Base-by-base conservation (phyloP, 768 basidiomycete species). In the Naematelia encephala region DNA sequence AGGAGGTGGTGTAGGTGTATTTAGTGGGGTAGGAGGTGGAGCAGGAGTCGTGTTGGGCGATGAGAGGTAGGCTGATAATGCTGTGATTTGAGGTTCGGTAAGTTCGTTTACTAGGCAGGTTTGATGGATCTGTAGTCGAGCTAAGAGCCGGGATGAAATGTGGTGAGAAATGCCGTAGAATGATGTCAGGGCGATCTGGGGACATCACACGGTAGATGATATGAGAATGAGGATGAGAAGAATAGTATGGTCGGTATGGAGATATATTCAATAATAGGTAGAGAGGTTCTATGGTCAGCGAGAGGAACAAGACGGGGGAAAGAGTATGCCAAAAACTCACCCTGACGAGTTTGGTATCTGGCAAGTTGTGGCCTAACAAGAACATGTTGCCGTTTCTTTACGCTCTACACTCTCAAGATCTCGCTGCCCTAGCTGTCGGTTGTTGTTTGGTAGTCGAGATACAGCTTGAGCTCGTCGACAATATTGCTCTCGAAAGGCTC, bases 51-150 rank as follows among this genome's bases (percentile, higher is more conserved):
- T 91, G 22, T 83, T 79, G 1, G 96, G 93, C 0, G 91, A 89
- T 3, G 93, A 92, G 10, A 99, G 86, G 78, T 91, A 94, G 4
- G 94, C 89, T 12, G 92, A 87, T n/a, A 99, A 83, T 14, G 87
- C 83, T 13, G 91, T 96, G 51, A 93, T 81, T 82, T 99, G 96
- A 30, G 84, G 81, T 27, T 91, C 86, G 25, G 90, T 86, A 28
- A 99, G 82, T 74, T 90, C 84, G 50, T 83, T 84, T 64, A 99
- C 85, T 77, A 84, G 85, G 79, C 87, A 85, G 62, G 82, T 82
- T 81, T 90, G 86, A 78, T 97, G 92, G 53, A 99, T 90, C 72
- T 89, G 88, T 46, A 96, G 84, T 60, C 96, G 87, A 10, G 93
- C 90, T 72, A 94, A 91, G 28, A 99, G 82, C 26, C 87, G 86